Evolutionary conservation across 208 protist genomes (phyloP).

Genomic region (Acanthamoeba royreba): DNA sequence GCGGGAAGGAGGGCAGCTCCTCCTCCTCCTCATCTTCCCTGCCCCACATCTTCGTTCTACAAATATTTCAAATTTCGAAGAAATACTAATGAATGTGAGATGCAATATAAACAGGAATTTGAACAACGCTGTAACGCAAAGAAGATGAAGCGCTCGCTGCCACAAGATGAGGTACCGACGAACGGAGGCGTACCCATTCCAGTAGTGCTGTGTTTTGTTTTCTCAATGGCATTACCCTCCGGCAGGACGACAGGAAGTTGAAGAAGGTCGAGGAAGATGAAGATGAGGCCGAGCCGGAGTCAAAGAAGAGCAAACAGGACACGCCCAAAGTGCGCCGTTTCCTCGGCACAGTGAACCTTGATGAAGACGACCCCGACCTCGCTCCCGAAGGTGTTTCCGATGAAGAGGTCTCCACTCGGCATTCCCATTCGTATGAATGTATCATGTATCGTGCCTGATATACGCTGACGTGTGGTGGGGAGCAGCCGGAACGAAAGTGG

Average conservation of each 20-base stretch:
- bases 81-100: too few relatives aligned
- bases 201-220: too few relatives aligned
- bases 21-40: not conserved
- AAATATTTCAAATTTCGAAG: not conserved
- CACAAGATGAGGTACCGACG: too few relatives aligned
- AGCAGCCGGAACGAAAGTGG: not conserved
- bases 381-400: not conserved
- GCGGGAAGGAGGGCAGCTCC: not conserved
- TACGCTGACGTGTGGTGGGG: not conserved
- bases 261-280: too few relatives aligned
- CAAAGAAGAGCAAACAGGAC: not conserved
- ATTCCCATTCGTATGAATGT: not conserved
- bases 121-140: too few relatives aligned
- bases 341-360: not conserved
- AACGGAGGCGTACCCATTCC: too few relatives aligned
- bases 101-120: too few relatives aligned
- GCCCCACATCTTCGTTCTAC: not conserved
- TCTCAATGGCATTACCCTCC: too few relatives aligned
- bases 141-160: too few relatives aligned
- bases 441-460: not conserved
- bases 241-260: too few relatives aligned
- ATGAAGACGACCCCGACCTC: not conserved
- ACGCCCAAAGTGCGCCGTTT: not conserved
- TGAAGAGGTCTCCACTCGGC: not conserved
- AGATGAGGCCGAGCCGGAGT: not conserved